Conservation (phyloP, 2,329 filamentous ascomycete genomes). For the Cyphellophora europaea region DNA sequence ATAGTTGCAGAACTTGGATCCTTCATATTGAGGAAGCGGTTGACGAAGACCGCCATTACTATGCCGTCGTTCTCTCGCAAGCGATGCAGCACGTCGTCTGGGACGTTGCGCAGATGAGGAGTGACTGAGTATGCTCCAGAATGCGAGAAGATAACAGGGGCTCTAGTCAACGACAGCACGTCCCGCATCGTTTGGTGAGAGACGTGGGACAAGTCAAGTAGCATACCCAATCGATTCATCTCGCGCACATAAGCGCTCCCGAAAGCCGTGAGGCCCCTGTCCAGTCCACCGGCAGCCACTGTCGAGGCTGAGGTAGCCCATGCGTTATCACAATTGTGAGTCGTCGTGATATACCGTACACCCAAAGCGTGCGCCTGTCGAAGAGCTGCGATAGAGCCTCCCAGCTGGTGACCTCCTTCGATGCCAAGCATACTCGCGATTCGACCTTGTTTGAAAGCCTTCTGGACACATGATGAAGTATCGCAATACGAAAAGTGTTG, state of each 20-base stretch:
- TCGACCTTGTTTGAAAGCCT: conserved; percentile 48
- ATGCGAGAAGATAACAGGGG: no score
- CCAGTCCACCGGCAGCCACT: conserved; percentile 12
- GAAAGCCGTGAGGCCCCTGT: conserved; percentile 17
- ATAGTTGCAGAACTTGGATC: no score
- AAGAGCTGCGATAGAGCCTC: conserved; percentile 63
- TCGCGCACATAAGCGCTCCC: no score
- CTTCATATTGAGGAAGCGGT: no score
- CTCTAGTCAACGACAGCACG: no score
- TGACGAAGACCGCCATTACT: no score
- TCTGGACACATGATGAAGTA: conserved; percentile 43
- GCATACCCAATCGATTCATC: conserved; percentile 91
- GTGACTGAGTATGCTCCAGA: conserved; percentile 61
- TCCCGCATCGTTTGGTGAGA: no score
- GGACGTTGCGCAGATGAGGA: conserved; percentile 82
- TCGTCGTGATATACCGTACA: conserved; percentile 81
- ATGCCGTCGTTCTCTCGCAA: conserved; percentile 64
- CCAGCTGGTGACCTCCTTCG: conserved; percentile 88
- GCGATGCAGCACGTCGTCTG: conserved; percentile 67
- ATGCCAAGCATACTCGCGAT: conserved; percentile 71
- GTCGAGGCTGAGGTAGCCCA: conserved; percentile 52
- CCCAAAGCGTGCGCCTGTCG: conserved; percentile 68
- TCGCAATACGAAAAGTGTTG: conserved; percentile 54
- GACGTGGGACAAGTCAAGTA: no score
- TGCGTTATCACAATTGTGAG: conserved; percentile 85